phyloP scores from a whole-genome alignment of 225 moss, liverwort and hornwort genomes.

The Ulota crispa region DNA sequence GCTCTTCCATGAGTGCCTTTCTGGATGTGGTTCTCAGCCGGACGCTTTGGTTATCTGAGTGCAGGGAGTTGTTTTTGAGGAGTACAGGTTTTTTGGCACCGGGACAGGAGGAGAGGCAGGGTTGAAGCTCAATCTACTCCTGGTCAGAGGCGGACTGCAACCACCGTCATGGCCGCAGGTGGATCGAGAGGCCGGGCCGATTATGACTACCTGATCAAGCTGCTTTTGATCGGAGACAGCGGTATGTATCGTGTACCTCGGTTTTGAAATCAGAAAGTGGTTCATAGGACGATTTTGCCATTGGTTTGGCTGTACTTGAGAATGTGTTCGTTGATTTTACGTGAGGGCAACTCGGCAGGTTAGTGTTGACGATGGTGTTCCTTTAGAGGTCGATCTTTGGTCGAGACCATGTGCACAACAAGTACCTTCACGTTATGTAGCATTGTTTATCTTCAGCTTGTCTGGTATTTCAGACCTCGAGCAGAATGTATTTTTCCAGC shows the following conservation, averaged over 20 bases:
- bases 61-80: constrained; percentile 12
- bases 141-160: constrained; percentile 13
- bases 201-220: constrained; percentile 99
- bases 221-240: constrained; percentile 95
- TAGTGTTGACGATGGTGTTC: neutral
- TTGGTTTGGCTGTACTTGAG: neutral
- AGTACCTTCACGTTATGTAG: neutral
- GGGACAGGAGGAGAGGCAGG: constrained; percentile 17
- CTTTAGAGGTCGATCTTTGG: neutral
- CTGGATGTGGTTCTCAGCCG: neutral
- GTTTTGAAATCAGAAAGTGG: constrained; percentile 3
- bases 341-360: neutral
- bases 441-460: neutral
- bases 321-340: neutral
- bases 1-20: neutral
- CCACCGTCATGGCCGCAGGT: constrained; percentile 76
- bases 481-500: neutral
- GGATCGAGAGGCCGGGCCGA: constrained; percentile 94
- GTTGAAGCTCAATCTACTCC: constrained; percentile 28
- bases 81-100: neutral
- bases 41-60: constrained; percentile 10
- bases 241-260: constrained; percentile 48
- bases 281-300: neutral
- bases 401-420: neutral
- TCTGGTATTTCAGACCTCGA: neutral